Evolutionary conservation across 345 rosid genomes (phyloP), one percentile per base, ranked within the genome.

Genomic region (Camelina laxa): DNA sequence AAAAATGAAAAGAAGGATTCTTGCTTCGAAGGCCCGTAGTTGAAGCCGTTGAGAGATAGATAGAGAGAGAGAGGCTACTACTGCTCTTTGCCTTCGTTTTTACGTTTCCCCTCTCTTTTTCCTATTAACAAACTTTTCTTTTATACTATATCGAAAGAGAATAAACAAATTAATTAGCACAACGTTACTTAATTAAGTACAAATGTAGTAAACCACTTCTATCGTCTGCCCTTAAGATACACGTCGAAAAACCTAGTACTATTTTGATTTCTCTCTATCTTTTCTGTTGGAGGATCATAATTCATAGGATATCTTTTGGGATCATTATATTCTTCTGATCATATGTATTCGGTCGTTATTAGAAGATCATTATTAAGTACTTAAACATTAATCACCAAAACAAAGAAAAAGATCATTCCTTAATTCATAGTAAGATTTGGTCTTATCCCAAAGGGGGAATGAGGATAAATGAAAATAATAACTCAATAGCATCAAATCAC

Each of bases 11-110:
- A 79, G 68, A 69, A 39, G 67, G 82, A 79, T 79, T 68, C 79
- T 79, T 79, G 79, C 70, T 79, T 79, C 62, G 63, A 74, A 74
- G 66, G 79, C 62, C 67, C 72, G 76, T 65, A 71, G 80, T 67
- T 62, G 77, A 70, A 69, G 70, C 71, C 75, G 72, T 69, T 62
- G 68, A 54, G 49, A 33, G 36, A 33, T 33, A 33, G 36, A 33
- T 1, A 33, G 36, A 33, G 36, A 31, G 1, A 33, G 48, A 42
- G 64, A 41, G 58, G 72, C 65, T 65, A 48, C 53, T 33, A 33
- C 36, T 55, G 13, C 66, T 30, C 47, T 75, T 24, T 76, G 75
- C 72, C 80, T 77, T 77, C 61, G 21, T 44, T 48, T 64, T 65
- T 65, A 77, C 72, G 80, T 77, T 70, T 76, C 70, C 57, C 53